Base-by-base conservation (phyloP, 2,329 filamentous ascomycete genomes). In the Xenosphaeropsis pyriputrescens region DNA sequence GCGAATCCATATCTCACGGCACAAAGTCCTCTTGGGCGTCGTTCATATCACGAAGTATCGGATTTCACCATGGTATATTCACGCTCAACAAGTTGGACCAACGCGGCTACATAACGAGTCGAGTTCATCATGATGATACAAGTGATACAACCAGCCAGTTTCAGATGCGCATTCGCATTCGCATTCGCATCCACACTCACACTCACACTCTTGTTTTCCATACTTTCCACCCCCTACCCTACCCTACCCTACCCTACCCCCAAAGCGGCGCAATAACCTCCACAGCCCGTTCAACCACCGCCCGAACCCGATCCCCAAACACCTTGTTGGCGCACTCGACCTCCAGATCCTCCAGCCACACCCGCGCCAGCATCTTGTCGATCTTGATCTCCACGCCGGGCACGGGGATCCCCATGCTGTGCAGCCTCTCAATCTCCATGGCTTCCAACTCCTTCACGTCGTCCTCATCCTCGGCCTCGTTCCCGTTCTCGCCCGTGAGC, bases 321-420 rank as follows among this genome's bases (percentile, higher is more conserved):
- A 85, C 75, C 45, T 76, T 74, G 45, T 85, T 85, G 39, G 63
- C 63, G 56, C 85, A 93, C 59, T 96, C 91, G 4, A 98, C 83
- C 49, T 93, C 85, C 33, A 96, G 60, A 47, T 83, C 76, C 65
- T 96, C 91, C 30, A 98, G 64, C 88, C 89, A 96, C 6, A 98
- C 79, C 43, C 75, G 82, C 6, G 89, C 91, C 38, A 80, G 68
- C 60, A 86, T 79, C 61, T 85, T 91, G 50, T 96, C 89, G 4
- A 95, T 80, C 50, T 72, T 78, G 58, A 98, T 85, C 43, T 80
- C 74, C 13, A 98, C 68, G 0, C 89, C 91, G 0, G 91, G 91
- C 1, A 95, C 85, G 0, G 89, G 86, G 22, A 96, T 89, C 2
- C 89, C 89, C 16, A 93, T 64, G 44, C 74, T 76, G 51, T 93